Evolutionary conservation across 345 rosid species (phyloP), one percentile per base, ranked within the genome.

Genomic region (Euphorbia tirucalli): DNA sequence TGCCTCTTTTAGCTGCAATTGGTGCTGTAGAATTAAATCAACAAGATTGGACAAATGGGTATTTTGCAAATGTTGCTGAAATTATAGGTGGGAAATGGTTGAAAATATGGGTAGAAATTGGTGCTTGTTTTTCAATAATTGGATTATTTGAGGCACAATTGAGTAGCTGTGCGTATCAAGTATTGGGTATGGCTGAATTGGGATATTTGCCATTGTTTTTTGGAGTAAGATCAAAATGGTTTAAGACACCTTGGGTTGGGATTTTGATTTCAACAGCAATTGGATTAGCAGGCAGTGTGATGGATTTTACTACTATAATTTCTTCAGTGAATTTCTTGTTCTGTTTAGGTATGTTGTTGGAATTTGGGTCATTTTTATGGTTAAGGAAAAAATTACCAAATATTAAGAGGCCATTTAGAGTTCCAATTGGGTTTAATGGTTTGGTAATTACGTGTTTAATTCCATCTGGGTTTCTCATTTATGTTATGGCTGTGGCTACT

Each of bases 281-380:
- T 4, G 72, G 81, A 0, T 32, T 73, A 0, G 70, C 59, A 0
- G 84, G 70, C 22, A 75, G 83, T 35, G 79, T 15, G 44, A 11
- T 85, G 84, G 31, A 71, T 54, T 85, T 85, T 41, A 3, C 69
- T 4, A 68, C 75, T 54, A 79, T 85, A 11, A 79, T 85, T 32
- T 81, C 84, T 13, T 79, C 82, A 10, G 85, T 62, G 37, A 85
- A 85, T 68, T 79, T 83, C 76, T 58, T 85, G 35, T 85, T 81
- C 39, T 73, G 85, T 60, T 78, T 85, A 58, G 85, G 89, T 1
- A 85, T 83, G 89, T 49, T 85, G 37, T 54, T 83, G 25, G 89
- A 85, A 61, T 83, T 85, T 69, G 80, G 84, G 39, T 79, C 83
- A 1, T 83, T 85, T 65, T 37, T 85, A 9, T 79, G 85, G 89